Percentiles rank a stretch among this genome's conserved stretches.
Evolutionary conservation across 345 rosid genomes (phyloP).

Genomic region (Laguncularia racemosa): DNA sequence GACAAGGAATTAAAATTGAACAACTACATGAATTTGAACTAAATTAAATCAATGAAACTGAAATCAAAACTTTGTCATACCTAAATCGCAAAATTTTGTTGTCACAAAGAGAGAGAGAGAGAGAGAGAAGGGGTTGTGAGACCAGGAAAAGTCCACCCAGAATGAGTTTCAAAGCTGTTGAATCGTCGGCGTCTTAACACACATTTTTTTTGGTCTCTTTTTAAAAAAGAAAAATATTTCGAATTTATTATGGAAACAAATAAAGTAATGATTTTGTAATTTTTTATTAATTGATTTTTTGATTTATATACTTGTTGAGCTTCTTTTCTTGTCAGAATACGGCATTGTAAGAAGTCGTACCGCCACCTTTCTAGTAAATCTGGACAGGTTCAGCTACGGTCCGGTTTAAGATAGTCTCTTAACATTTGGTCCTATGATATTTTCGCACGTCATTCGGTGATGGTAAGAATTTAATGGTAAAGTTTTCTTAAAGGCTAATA

Average conservation of each 20-base stretch:
- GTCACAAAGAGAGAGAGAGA: conserved; percentile 1
- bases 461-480: no score
- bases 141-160: conserved; percentile 16
- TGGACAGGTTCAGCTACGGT: no score
- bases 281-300: not conserved
- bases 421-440: no score
- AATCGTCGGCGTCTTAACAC: conserved; percentile 31
- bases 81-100: not conserved
- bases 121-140: conserved; percentile 1
- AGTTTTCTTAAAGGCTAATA: no score
- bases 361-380: not conserved
- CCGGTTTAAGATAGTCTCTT: no score
- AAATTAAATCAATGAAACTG: not conserved
- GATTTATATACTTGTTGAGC: not conserved
- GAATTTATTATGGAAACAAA: not conserved
- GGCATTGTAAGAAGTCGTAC: conserved; percentile 16
- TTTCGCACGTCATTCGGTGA: no score
- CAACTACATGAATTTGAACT: not conserved
- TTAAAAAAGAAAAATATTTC: not conserved
- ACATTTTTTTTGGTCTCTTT: not conserved
- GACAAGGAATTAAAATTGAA: no score
- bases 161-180: conserved; percentile 16
- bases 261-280: no score
- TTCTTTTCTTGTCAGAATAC: conserved; percentile 6
- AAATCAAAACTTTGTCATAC: not conserved